These are phyloP conservation scores for Gracilariopsis chorda DNA, from an alignment of 23 red algal species.

Conservation along the genomic window DNA sequence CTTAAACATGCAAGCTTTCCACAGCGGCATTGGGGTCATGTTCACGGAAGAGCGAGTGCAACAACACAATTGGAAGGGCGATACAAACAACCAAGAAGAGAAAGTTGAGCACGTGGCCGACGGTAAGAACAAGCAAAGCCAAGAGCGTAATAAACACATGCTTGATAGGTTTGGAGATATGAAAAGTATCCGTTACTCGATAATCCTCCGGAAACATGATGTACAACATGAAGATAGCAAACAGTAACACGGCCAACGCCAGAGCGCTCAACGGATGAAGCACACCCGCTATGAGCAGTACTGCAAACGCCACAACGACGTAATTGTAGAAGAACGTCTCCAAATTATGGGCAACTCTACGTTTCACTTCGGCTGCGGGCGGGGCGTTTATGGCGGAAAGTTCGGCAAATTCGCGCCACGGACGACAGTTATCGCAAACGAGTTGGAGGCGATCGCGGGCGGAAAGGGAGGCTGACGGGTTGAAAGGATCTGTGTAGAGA, in stretches of 20 bases:
- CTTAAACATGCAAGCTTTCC: background rate
- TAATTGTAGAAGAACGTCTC: constrained; percentile 89
- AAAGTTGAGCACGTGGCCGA: constrained; percentile 60
- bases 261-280: constrained; percentile 45
- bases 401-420: constrained; percentile 78
- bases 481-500: constrained; percentile 68
- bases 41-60: constrained; percentile 51
- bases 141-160: constrained; percentile 50
- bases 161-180: constrained; percentile 46
- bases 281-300: background rate
- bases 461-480: constrained; percentile 42
- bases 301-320: background rate
- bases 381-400: constrained; percentile 32
- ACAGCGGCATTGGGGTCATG: constrained; percentile 1
- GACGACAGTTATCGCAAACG: constrained; percentile 46
- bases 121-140: constrained; percentile 37
- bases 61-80: constrained; percentile 34
- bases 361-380: constrained; percentile 27
- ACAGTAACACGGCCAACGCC: background rate
- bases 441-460: constrained; percentile 58
- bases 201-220: constrained; percentile 61
- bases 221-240: constrained; percentile 25
- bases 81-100: constrained; percentile 21
- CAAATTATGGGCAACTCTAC: constrained; percentile 47
- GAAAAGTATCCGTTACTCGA: constrained; percentile 3